Conservation (phyloP, 2,329 filamentous ascomycete genomes). For the Juglanconis juglandina region DNA sequence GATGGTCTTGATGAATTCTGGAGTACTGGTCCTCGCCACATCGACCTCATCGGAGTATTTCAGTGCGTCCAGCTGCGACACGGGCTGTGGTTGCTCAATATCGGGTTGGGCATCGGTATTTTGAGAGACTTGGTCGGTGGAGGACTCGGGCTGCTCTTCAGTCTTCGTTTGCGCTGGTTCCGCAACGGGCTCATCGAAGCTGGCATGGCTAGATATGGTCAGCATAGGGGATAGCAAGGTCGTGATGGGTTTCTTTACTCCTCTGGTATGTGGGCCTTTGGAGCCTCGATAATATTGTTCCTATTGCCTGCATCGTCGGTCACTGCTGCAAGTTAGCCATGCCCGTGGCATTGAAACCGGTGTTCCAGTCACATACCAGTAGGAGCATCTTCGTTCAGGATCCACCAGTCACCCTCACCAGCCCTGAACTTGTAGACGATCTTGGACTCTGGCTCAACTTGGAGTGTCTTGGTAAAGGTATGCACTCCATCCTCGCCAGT, state of each 20-base stretch:
- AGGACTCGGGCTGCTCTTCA: neutral
- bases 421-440: conserved; percentile 75
- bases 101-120: neutral
- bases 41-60: conserved; percentile 13
- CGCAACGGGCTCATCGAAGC: neutral
- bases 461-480: conserved; percentile 55
- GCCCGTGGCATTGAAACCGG: neutral
- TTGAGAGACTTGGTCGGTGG: neutral
- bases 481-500: conserved; percentile 51
- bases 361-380: conserved; percentile 44
- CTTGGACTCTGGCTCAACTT: conserved; percentile 52
- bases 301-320: conserved; percentile 44
- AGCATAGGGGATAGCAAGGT: neutral
- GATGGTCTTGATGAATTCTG: conserved; percentile 26
- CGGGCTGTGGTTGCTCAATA: conserved; percentile 11
- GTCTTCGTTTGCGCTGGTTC: neutral
- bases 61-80: conserved; percentile 15
- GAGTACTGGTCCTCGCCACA: conserved; percentile 25
- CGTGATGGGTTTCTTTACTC: neutral
- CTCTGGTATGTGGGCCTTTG: conserved; percentile 12
- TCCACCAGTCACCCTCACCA: conserved; percentile 66
- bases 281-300: conserved; percentile 45
- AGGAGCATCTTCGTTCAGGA: conserved; percentile 59
- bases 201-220: neutral
- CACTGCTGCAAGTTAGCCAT: conserved; percentile 22